Base-by-base conservation (phyloP, 2,329 filamentous ascomycete genomes). In the Blumeria hordei region DNA sequence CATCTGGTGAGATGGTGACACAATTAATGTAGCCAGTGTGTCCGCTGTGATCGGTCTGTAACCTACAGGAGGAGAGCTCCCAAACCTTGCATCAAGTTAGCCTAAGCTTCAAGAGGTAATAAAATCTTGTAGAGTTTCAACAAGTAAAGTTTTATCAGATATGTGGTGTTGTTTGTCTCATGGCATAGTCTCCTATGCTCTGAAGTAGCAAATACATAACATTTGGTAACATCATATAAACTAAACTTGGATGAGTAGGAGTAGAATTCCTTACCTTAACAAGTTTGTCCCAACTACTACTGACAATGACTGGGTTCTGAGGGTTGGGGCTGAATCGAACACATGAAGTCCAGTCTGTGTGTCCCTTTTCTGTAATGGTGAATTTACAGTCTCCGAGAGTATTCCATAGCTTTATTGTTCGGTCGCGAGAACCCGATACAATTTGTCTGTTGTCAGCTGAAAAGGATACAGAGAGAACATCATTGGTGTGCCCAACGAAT, bases 171-270 rank as follows among this genome's bases (percentile, higher is more conserved):
- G 74, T 76, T 93, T 81, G 86, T 98, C 90, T 98, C 92, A 96
- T 94, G 72, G 87, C 88, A 79, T 71, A 71, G 72, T 74, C 67
- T 69, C 70, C 69, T 68, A 70, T 80, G 87, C 88, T 98, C 92
- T 95, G 90, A 96, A 98, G 92, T 96, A 96, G 92, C 92, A 96
- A 96, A 96, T 96, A 96, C 88, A 87, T 88, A 71, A 72, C 71
- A 69, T 80, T 84, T 81, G 78, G 84, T 80, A 83, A 78, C 90
- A 96, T 96, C 90, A 88, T 92, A 70, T 80, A 74, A 74, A 70
- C 62, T 57, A 59, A 62, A 59, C 57, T 62, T 58, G 44, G 56
- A 55, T 59, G 21, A 59, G 37, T 55, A 11, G 56, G 32, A 56
- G 56, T 47, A 62, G 55, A 59, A 45, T 61, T 55, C 79, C 88